Percentiles rank a stretch among this genome's conserved stretches.
Conservation (phyloP, 306 rosid genomes). For the Pueraria montana region DNA sequence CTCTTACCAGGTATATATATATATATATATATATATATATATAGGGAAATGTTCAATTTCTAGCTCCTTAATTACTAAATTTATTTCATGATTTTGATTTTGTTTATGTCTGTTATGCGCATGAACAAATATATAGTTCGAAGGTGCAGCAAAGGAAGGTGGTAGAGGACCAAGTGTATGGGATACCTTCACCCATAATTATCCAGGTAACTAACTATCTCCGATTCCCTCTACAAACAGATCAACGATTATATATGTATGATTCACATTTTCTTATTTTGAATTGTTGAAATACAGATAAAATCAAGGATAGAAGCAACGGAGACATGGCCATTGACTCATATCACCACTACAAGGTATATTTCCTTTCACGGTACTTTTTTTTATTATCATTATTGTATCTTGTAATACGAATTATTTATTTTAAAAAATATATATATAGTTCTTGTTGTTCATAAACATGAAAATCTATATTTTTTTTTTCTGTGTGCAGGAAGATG, state of each 20-base stretch:
- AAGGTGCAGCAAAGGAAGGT: constrained; percentile 23
- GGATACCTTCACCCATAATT: constrained; percentile 4
- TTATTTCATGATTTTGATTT: neutral
- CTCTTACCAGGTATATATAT: neutral
- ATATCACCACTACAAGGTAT: neutral
- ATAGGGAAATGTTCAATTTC: neutral
- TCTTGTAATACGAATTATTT: no score
- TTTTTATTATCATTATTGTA: no score
- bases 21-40: neutral
- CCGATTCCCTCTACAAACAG: no score
- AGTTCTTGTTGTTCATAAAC: neutral
- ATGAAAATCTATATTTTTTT: neutral
- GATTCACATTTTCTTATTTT: no score
- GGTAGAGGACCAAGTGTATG: constrained; percentile 13
- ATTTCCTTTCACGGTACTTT: no score
- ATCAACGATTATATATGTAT: no score
- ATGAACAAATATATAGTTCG: neutral
- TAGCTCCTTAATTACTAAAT: neutral
- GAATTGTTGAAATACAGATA: no score
- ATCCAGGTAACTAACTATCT: no score
- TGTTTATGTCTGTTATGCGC: neutral
- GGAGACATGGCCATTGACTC: constrained; percentile 3
- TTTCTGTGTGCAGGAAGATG: constrained; percentile 58
- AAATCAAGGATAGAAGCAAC: neutral
- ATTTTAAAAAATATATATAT: no score